These are phyloP conservation scores for Pseudonitzschia pungens DNA, from an alignment of 108 stramenopile species.

Conservation along the genomic window DNA sequence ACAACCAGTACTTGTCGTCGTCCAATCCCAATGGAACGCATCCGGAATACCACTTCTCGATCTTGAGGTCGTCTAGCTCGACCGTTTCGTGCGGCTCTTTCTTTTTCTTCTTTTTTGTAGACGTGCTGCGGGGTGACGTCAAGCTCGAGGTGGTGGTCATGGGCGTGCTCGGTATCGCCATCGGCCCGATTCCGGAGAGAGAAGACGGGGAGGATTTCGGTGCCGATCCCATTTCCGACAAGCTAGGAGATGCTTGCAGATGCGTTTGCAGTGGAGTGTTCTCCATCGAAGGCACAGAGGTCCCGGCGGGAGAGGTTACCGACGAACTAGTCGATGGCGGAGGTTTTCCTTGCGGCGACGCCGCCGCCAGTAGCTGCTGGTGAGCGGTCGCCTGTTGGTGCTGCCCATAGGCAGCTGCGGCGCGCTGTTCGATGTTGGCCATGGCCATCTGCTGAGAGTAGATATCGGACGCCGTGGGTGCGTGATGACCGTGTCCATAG, in stretches of 20 bases:
- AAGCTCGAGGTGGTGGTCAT: background rate
- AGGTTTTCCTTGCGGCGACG: constrained; percentile 12
- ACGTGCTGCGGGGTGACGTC: background rate
- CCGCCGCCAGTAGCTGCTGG: background rate
- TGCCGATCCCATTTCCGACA: constrained; percentile 8
- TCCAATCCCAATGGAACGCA: constrained; percentile 64
- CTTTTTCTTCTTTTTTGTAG: constrained; percentile 7
- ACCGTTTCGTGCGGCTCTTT: constrained; percentile 13
- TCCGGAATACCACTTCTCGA: constrained; percentile 53
- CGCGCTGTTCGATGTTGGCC: constrained; percentile 20
- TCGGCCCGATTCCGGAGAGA: background rate
- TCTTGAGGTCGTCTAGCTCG: constrained; percentile 9
- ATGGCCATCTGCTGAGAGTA: constrained; percentile 33
- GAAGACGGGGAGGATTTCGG: constrained; percentile 11
- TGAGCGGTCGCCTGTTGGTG: constrained; percentile 8
- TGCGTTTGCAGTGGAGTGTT: background rate
- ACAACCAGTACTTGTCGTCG: constrained; percentile 86
- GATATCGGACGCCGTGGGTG: constrained; percentile 19
- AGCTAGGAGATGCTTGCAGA: constrained; percentile 1
- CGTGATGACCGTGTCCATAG: constrained; percentile 7
- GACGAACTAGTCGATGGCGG: background rate
- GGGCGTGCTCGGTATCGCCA: constrained; percentile 8
- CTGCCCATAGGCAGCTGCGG: constrained; percentile 30
- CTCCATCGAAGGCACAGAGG: background rate
- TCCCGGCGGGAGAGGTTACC: constrained; percentile 14